Base-by-base conservation (phyloP, 805 yeast species). In the Wickerhamiella siamensis region DNA sequence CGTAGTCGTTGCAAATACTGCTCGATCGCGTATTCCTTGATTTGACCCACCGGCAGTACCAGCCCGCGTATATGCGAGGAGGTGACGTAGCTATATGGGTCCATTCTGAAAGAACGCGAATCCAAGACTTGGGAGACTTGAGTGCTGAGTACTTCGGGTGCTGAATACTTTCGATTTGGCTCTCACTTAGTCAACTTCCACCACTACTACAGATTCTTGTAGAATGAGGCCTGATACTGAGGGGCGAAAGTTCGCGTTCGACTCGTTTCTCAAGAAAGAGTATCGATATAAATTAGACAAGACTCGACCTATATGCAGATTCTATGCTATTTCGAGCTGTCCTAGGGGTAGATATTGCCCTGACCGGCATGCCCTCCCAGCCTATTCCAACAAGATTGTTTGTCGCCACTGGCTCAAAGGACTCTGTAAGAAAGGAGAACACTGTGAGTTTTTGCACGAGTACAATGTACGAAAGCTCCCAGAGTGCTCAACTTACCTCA, bases 321-420 rank as follows among this genome's bases (percentile, higher is more conserved):
- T 68, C 48, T 78, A 75, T 39, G 74, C 81, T 32, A 69, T 67
- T 17, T 76, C 80, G 24, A 69, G 75, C 14, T 88, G 97, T 61
- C 95, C 96, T 2, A 68, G 78, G 45, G 95, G 96, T 5, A 66
- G 70, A n/a, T 70, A 70, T 38, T 88, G 97, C 57, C 87, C 87
- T 17, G 77, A 83, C 62, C 82, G 86, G 55, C 97, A 88, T 62
- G 79, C 79, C 27, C 72, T 75, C 40, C 76, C 73, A 40, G 71
- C 70, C 37, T 75, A 74, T 54, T 67, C 71, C 41, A 79, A 79
- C 58, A 79, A 80, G 52, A 83, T 91, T 41, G 98, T 91, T 4
- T 91, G 98, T 60, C 88, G 91, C 68, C 96, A 91, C 66, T 91
- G 98, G 99, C 72, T 91, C 29, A 73, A 96, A 50, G 99, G 99